Conservation (phyloP, 345 rosid species). For the Syzygium oleosum region DNA sequence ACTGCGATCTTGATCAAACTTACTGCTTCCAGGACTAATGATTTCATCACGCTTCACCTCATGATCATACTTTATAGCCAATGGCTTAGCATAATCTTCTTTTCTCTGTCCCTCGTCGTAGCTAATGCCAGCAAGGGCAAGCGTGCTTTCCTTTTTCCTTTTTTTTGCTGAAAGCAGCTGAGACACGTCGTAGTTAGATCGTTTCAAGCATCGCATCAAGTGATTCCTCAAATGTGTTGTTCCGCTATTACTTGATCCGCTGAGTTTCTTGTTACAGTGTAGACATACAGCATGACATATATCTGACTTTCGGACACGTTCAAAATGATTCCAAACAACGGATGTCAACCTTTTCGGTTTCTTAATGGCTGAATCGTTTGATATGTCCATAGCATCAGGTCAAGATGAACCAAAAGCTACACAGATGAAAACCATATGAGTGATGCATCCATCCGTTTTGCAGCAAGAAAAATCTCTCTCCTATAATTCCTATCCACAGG, state of each 20-base stretch:
- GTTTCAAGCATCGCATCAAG: slow-evolving; percentile 81
- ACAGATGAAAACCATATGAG: background rate
- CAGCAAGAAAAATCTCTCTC: background rate
- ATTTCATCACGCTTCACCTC: slow-evolving; percentile 68
- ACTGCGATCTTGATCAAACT: slow-evolving; percentile 78
- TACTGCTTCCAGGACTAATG: slow-evolving; percentile 48
- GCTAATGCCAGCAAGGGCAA: slow-evolving; percentile 38
- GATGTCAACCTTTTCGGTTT: slow-evolving; percentile 87
- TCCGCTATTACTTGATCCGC: slow-evolving; percentile 96
- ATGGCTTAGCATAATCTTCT: slow-evolving; percentile 60
- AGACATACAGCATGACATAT: slow-evolving; percentile 82
- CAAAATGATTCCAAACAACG: slow-evolving; percentile 93
- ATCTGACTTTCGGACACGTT: slow-evolving; percentile 82
- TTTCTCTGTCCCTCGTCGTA: slow-evolving; percentile 63
- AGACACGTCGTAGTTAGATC: slow-evolving; percentile 79
- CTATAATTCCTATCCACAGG: background rate
- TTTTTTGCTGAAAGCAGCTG: slow-evolving; percentile 70
- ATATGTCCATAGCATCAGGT: slow-evolving; percentile 60
- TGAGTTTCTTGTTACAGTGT: slow-evolving; percentile 85
- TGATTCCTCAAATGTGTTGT: slow-evolving; percentile 94
- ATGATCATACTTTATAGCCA: slow-evolving; percentile 51
- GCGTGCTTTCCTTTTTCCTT: slow-evolving; percentile 63
- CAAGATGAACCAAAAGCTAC: slow-evolving; percentile 17
- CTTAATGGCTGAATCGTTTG: slow-evolving; percentile 48
- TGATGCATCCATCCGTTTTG: background rate